Evolutionary conservation across 345 rosid genomes (phyloP), one percentile per base, ranked within the genome.

Genomic region (Linum usitatissimum): DNA sequence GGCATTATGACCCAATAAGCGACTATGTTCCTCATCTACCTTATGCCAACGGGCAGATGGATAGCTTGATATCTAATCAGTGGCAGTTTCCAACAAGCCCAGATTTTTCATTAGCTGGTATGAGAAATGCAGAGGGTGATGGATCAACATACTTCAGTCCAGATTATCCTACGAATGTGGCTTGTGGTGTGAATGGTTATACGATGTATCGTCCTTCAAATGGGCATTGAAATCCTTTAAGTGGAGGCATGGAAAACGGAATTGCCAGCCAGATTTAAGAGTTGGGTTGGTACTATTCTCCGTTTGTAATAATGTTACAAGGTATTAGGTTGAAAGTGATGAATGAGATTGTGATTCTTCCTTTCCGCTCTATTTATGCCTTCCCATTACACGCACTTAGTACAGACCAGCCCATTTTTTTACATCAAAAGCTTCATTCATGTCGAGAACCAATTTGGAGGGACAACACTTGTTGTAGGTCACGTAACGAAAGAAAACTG

Each of bases 201-300:
- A 64, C 82, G 6, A 81, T 77, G 60, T 86, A 72, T 77, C 78
- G 85, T 71, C 92, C 96, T 60, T 84, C 92, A n/a, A 85, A 80
- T 38, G 87, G 96, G 31, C 89, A 78, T 64, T 91, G 83, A 84
- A 19, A 30, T 13, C 3, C 8, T 23, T 23, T 36, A 6, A 28
- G 55, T 1, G 73, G 63, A 67, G 51, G 3, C 17, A 10, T 7
- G 51, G 51, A 45, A 14, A 45, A 14, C 51, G 51, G 51, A 45
- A 10, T 0, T 45, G 17, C 51, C 51, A 10, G 17, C 51, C 51
- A 45, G 51, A 45, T 45, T 45, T 45, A 45, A 45, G 51, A 7
- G 13, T 45, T 45, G 12, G 51, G 51, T 9, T 45, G 51, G 51
- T 45, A 45, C 0, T 7, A 34, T 45, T 0, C 51, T 3, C 51